Conservation (phyloP, 177 flowering plant genomes). For the Vitis hybrid region DNA sequence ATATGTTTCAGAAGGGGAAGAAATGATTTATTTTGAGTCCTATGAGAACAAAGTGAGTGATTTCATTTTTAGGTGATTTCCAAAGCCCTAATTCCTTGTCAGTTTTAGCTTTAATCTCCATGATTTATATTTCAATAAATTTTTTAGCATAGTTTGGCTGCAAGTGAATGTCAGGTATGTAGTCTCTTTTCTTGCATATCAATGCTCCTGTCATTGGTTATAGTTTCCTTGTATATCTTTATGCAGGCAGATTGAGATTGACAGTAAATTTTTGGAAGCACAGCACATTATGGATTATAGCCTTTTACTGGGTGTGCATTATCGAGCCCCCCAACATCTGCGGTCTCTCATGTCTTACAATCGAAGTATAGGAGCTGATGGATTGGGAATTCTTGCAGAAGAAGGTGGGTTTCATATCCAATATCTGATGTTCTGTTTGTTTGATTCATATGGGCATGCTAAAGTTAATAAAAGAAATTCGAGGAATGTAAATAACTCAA, state of each 20-base stretch:
- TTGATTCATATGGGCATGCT: not conserved
- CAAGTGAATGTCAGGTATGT: not conserved
- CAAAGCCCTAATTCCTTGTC: too few relatives aligned
- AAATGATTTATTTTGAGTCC: too few relatives aligned
- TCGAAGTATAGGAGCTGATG: slow-evolving; percentile 46
- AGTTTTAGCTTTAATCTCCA: not conserved
- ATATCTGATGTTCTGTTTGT: not conserved
- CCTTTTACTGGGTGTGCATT: slow-evolving; percentile 94
- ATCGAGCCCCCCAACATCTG: slow-evolving; percentile 89
- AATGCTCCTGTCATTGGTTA: not conserved
- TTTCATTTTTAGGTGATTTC: too few relatives aligned
- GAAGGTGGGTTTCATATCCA: slow-evolving; percentile 46
- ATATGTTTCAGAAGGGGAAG: too few relatives aligned
- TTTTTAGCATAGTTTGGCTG: too few relatives aligned
- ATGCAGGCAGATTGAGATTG: slow-evolving; percentile 90
- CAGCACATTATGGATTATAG: slow-evolving; percentile 97
- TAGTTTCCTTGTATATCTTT: slow-evolving; percentile 3
- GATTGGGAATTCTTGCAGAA: slow-evolving; percentile 67
- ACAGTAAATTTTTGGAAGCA: slow-evolving; percentile 80
- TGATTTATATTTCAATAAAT: too few relatives aligned
- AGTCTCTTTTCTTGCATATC: not conserved
- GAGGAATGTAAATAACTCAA: not conserved
- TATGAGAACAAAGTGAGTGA: too few relatives aligned
- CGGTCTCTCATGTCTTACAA: slow-evolving; percentile 44
- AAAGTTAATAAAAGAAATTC: not conserved